Conservation (phyloP, 345 rosid species). For the Pistacia integerrima region DNA sequence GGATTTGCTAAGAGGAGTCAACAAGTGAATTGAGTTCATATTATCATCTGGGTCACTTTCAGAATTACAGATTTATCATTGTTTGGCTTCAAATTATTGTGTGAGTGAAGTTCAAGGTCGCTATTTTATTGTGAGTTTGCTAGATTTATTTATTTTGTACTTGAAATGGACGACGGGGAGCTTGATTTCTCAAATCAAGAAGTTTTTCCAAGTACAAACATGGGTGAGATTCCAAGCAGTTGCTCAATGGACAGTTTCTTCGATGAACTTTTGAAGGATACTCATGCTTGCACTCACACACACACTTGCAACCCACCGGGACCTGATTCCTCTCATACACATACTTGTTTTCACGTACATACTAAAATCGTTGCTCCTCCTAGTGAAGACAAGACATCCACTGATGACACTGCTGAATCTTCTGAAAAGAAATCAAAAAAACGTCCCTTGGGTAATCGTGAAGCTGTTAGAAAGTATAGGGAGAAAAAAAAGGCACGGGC, state of each 20-base stretch:
- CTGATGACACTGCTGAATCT: slow-evolving; percentile 85
- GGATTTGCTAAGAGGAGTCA: slow-evolving; percentile 1
- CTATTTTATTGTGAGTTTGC: background rate
- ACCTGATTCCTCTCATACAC: slow-evolving; percentile 83
- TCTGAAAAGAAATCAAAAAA: slow-evolving; percentile 61
- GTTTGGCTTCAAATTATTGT: background rate
- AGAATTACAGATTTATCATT: slow-evolving; percentile 21
- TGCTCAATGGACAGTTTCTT: slow-evolving; percentile 81
- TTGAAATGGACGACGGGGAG: slow-evolving; percentile 92
- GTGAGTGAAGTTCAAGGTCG: background rate
- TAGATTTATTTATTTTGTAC: background rate
- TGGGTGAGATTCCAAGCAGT: slow-evolving; percentile 62
- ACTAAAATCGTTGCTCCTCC: slow-evolving; percentile 71
- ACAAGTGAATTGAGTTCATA: slow-evolving; percentile 11
- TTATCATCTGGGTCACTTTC: slow-evolving; percentile 21
- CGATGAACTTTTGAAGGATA: slow-evolving; percentile 63
- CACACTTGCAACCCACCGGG: slow-evolving; percentile 96
- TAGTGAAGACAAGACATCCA: slow-evolving; percentile 60
- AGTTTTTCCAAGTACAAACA: slow-evolving; percentile 50
- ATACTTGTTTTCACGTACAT: slow-evolving; percentile 91
- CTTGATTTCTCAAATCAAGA: slow-evolving; percentile 84
- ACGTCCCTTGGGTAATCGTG: slow-evolving; percentile 77
- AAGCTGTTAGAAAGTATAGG: slow-evolving; percentile 94
- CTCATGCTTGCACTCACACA: slow-evolving; percentile 88
- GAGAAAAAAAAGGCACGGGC: slow-evolving; percentile 96